Percentiles rank a stretch among this genome's conserved stretches.
Conservation (phyloP, 2,329 filamentous ascomycete genomes). For the Alternaria postmessia region DNA sequence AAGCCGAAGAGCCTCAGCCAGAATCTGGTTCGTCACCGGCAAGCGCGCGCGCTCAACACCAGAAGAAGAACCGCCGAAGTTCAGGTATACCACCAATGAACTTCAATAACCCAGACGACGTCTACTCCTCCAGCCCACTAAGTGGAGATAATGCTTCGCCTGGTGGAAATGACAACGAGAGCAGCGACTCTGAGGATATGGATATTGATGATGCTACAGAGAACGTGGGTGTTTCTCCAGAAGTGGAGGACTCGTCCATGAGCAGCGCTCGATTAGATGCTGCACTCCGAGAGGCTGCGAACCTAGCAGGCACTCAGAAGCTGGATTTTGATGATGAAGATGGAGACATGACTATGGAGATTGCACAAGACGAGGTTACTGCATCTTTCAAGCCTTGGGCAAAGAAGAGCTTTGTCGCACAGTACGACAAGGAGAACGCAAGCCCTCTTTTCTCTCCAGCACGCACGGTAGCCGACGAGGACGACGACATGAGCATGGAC, state of each 20-base stretch:
- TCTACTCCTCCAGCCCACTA: conserved; percentile 80
- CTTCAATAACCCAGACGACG: conserved; percentile 69
- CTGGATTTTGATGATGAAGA: conserved; percentile 62
- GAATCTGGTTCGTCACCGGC: conserved; percentile 67
- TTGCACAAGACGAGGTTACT: conserved; percentile 72
- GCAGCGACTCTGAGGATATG: conserved; percentile 63
- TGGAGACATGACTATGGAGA: conserved; percentile 61
- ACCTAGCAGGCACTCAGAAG: conserved; percentile 76
- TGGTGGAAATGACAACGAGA: conserved; percentile 56
- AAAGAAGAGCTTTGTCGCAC: conserved; percentile 60
- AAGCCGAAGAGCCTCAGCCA: conserved; percentile 67
- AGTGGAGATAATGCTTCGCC: conserved; percentile 64
- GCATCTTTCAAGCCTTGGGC: conserved; percentile 78
- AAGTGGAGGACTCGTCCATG: conserved; percentile 65
- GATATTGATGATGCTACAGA: conserved; percentile 76
- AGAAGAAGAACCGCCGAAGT: conserved; percentile 67
- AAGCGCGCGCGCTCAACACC: conserved; percentile 70
- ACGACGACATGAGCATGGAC: conserved; percentile 87
- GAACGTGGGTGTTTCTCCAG: conserved; percentile 61
- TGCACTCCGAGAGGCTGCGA: conserved; percentile 76
- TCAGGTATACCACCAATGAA: conserved; percentile 72
- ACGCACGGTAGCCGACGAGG: conserved; percentile 53
- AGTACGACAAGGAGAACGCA: conserved; percentile 59
- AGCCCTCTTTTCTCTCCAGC: conserved; percentile 58
- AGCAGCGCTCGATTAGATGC: conserved; percentile 80